A percentile compares a stretch with the other conserved stretches of the same genome.
These are phyloP conservation scores for Melaleuca alternifolia DNA, from an alignment of 345 rosid species.

Conservation along the genomic window DNA sequence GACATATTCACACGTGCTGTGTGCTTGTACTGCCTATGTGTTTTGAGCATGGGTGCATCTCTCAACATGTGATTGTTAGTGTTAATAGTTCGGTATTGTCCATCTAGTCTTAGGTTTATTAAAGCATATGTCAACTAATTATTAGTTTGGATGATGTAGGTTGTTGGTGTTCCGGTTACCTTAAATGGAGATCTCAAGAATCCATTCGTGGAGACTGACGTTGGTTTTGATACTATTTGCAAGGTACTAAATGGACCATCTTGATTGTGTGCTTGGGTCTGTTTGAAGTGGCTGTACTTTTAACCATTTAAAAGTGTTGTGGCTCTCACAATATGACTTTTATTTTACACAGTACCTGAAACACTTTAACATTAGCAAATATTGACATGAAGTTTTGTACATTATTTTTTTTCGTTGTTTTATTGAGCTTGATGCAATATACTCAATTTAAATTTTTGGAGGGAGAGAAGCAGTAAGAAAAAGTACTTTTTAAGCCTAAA, in stretches of 20 bases:
- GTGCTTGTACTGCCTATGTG: not conserved
- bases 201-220: conserved; percentile 90
- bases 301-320: not conserved
- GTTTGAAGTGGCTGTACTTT: not conserved
- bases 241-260: conserved; percentile 39
- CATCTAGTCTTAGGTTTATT: not conserved
- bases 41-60: not conserved
- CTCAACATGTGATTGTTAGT: not conserved
- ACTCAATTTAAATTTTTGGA: not conserved
- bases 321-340: not conserved
- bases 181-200: conserved; percentile 96
- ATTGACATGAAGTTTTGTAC: not conserved
- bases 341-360: not conserved
- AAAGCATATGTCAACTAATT: not conserved
- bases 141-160: conserved; percentile 25
- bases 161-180: conserved; percentile 98
- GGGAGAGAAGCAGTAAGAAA: not conserved
- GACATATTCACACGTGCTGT: not conserved
- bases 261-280: not conserved
- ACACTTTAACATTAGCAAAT: not conserved
- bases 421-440: not conserved
- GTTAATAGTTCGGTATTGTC: not conserved
- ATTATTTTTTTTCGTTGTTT: not conserved
- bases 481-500: not conserved
- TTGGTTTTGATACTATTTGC: conserved; percentile 98